Evolutionary conservation across 129 eudicot genomes (phyloP).

Genomic region (Pulicaria dysenterica): DNA sequence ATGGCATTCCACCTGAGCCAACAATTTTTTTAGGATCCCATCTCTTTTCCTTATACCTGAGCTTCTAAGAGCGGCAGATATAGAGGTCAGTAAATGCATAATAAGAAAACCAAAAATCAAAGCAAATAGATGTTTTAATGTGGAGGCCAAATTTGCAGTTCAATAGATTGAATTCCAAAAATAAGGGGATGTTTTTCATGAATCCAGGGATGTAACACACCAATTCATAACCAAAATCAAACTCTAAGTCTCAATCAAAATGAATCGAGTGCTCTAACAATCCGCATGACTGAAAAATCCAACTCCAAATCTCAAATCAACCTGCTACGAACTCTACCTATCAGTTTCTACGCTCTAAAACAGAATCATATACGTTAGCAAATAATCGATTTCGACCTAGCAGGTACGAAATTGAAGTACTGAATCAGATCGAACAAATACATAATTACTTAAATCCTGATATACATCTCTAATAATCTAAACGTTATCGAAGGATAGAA

Average conservation of each 20-base stretch:
- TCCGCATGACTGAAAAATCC: not conserved
- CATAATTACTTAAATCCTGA: not conserved
- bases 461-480: not conserved
- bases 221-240: not conserved
- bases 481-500: conserved; percentile 26
- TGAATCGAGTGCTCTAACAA: not conserved
- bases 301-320: not conserved
- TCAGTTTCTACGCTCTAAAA: not conserved
- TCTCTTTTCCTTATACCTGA: conserved; percentile 67
- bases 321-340: not conserved
- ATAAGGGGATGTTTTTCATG: not conserved
- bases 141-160: not conserved
- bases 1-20: conserved; percentile 73
- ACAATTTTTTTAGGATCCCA: conserved; percentile 68
- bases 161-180: not conserved
- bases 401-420: not conserved
- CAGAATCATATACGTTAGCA: not conserved
- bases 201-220: too few relatives aligned
- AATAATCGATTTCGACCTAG: conserved; percentile 8
- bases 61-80: conserved; percentile 34
- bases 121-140: not conserved
- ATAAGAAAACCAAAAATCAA: conserved; percentile 7
- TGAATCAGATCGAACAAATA: conserved; percentile 1
- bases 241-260: not conserved
- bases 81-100: conserved; percentile 27